phyloP scores from a whole-genome alignment of 2,329 filamentous ascomycete species.

The Hypoxylon sp. region DNA sequence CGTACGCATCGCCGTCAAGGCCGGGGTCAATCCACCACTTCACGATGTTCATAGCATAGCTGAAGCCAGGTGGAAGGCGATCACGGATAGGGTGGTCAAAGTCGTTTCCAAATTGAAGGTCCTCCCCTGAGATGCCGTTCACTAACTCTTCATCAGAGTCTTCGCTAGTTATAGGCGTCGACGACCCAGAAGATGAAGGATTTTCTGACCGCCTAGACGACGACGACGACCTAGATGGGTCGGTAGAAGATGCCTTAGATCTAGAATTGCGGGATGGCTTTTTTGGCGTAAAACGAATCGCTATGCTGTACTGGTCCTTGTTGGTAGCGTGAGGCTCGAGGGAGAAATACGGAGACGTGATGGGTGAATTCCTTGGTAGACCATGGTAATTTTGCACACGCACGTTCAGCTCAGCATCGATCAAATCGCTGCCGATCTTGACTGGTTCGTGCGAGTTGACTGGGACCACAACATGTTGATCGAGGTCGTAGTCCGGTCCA shows the following conservation, averaged over 20 bases:
- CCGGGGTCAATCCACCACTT: slow-evolving; percentile 94
- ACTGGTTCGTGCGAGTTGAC: slow-evolving; percentile 79
- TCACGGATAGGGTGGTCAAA: slow-evolving; percentile 93
- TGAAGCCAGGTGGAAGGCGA: slow-evolving; percentile 87
- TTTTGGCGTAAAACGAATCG: slow-evolving; percentile 83
- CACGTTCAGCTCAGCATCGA: slow-evolving; percentile 79
- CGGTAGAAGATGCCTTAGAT: slow-evolving; percentile 24
- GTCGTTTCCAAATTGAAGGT: slow-evolving; percentile 94
- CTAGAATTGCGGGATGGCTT: slow-evolving; percentile 47
- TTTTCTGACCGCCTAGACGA: slow-evolving; percentile 19
- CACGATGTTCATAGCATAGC: slow-evolving; percentile 85
- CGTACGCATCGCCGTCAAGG: slow-evolving; percentile 89
- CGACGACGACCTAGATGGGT: slow-evolving; percentile 47
- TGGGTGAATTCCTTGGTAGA: slow-evolving; percentile 78
- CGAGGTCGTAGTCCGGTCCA: slow-evolving; percentile 79
- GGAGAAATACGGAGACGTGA: slow-evolving; percentile 83
- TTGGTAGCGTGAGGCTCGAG: slow-evolving; percentile 74
- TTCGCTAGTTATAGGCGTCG: slow-evolving; percentile 9
- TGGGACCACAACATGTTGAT: slow-evolving; percentile 79
- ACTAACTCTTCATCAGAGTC: slow-evolving; percentile 37
- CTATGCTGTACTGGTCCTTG: slow-evolving; percentile 87
- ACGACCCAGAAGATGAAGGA: slow-evolving; percentile 15
- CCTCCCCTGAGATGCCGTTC: slow-evolving; percentile 73
- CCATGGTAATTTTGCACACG: slow-evolving; percentile 78
- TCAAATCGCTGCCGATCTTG: slow-evolving; percentile 73